These are phyloP conservation scores for Phytomonas sp. DNA, from an alignment of 208 protist species.

Conservation along the genomic window DNA sequence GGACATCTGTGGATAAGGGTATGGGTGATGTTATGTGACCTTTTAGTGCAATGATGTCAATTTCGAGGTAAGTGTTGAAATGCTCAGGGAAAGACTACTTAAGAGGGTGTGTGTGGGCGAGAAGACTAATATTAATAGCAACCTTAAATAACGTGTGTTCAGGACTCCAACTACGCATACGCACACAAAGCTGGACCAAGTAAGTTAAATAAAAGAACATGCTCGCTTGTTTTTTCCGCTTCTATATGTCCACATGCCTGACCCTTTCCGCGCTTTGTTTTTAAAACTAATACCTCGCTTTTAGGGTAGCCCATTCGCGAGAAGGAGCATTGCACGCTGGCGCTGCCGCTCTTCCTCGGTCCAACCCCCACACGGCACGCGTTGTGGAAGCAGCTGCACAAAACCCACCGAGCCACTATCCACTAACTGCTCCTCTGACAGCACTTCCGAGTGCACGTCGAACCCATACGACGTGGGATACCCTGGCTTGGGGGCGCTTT, in stretches of 20 bases:
- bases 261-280: not conserved
- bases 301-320: conserved; percentile 18
- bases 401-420: not conserved
- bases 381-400: conserved; percentile 8
- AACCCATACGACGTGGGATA: not conserved
- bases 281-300: not conserved
- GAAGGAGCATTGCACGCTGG: conserved; percentile 18
- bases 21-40: conserved; percentile 4
- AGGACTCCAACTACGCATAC: not conserved
- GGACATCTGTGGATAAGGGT: conserved; percentile 7
- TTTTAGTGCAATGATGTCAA: conserved; percentile 1
- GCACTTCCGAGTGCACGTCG: not conserved
- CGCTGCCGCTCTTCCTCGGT: conserved; percentile 15
- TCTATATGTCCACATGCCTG: not conserved
- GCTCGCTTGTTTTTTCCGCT: not conserved
- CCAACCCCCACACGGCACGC: conserved; percentile 15
- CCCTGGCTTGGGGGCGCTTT: not conserved
- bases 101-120: not conserved
- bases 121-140: not conserved
- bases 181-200: not conserved
- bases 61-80: not conserved
- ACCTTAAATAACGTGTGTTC: not conserved
- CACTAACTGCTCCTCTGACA: not conserved
- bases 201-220: not conserved
- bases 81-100: not conserved